Base-by-base conservation (phyloP, 345 rosid species). In the Aurinia saxatilis region DNA sequence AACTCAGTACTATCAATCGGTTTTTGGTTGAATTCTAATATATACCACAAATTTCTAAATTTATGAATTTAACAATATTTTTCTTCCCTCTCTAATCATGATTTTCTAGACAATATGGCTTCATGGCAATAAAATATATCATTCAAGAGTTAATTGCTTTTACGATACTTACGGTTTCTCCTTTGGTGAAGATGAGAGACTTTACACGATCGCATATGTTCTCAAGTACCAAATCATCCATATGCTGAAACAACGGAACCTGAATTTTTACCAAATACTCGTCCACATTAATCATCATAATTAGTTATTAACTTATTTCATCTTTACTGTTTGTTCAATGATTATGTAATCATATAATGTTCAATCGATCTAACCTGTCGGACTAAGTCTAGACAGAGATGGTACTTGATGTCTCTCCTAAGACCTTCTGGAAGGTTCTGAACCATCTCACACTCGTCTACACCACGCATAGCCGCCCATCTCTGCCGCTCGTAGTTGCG, bases 381-480 rank as follows among this genome's bases (percentile, higher is more conserved):
- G 33, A 93, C 97, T 49, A 93, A 73, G 71, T 89, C 99, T 48
- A 89, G 69, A 68, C 99, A 93, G 4, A 93, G 91, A 63, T 93
- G 95, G 72, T 93, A 89, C 67, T 93, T 93, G 77, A 93, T 93
- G 72, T 93, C 99, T 70, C 99, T 81, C 64, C 99, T 67, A 5
- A 93, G 82, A 44, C 97, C 99, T 75, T 93, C 97, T 0, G 96
- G 95, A 31, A 89, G 84, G 66, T 93, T 87, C 10, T 84, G 66
- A 45, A 89, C 85, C 96, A 93, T 89, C 73, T 89, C 84, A 50
- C 80, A 81, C 59, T 93, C 97, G 52, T 93, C 87, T 8, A 93
- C 96, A 0, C 99, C 99, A 0, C 99, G 89, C 97, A 85, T 87
- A 0, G 99, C 99, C 0, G 99, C 99, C 99, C 99, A 93, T 3